Conservation (phyloP, 2,329 filamentous ascomycete species). For the Ascocoryne sarcoides region DNA sequence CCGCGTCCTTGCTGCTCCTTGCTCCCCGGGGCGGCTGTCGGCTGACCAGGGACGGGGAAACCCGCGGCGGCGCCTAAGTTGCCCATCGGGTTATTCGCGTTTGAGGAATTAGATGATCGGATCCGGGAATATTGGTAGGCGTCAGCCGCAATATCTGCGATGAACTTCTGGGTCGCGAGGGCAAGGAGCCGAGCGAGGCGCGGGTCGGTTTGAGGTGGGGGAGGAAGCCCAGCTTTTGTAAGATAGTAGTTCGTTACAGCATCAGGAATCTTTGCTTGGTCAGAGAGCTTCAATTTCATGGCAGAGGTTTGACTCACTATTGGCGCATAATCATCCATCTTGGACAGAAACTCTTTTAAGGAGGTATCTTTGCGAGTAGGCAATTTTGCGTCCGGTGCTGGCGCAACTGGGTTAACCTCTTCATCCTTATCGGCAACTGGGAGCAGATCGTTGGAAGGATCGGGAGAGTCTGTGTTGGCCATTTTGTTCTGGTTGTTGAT, state of each 20-base stretch:
- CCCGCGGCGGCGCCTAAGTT: conserved; percentile 69
- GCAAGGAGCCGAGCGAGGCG: conserved; percentile 88
- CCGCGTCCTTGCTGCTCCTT: conserved; percentile 46
- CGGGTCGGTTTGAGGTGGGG: conserved; percentile 80
- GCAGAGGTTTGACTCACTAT: conserved; percentile 56
- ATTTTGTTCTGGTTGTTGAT: conserved; percentile 13
- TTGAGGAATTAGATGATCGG: conserved; percentile 78
- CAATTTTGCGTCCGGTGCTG: conserved; percentile 50
- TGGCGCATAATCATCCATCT: conserved; percentile 97
- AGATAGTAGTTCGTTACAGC: conserved; percentile 98
- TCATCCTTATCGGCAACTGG: conserved; percentile 22
- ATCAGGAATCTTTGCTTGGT: conserved; percentile 68
- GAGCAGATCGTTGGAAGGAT: conserved; percentile 25
- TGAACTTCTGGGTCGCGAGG: conserved; percentile 97
- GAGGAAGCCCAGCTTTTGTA: conserved; percentile 87
- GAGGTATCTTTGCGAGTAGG: conserved; percentile 85
- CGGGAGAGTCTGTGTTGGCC: conserved; percentile 27
- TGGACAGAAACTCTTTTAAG: conserved; percentile 81
- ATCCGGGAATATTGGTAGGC: conserved; percentile 97
- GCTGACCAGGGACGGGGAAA: conserved; percentile 56
- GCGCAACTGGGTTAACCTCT: conserved; percentile 37
- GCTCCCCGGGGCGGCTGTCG: conserved; percentile 44
- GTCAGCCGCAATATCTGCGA: conserved; percentile 93
- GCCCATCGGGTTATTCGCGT: conserved; percentile 85
- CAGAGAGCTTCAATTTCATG: conserved; percentile 10